Evolutionary conservation across 805 yeast genomes (phyloP).

Genomic region (Peterozyma toletana): DNA sequence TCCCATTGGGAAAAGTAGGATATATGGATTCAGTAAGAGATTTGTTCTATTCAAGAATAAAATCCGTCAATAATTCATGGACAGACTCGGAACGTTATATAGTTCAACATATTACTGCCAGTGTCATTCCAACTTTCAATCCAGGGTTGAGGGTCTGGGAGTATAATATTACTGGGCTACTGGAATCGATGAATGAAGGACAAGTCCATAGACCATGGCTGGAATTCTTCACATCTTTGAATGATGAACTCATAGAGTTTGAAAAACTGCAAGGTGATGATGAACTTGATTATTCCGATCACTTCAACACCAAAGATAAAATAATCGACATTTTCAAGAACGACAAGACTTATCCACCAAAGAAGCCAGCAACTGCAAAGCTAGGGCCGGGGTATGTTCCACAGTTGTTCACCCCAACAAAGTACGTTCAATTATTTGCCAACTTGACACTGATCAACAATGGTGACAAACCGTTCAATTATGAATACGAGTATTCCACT

Average conservation of each 20-base stretch:
- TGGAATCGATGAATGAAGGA: slow-evolving; percentile 12
- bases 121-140: slow-evolving; percentile 79
- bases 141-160: slow-evolving; percentile 86
- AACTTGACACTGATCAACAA: slow-evolving; percentile 46
- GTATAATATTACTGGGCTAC: slow-evolving; percentile 60
- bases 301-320: slow-evolving; percentile 6
- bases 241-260: slow-evolving; percentile 11
- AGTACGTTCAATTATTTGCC: slow-evolving; percentile 69
- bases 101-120: slow-evolving; percentile 61
- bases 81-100: slow-evolving; percentile 51
- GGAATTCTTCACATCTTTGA: slow-evolving; percentile 36
- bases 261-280: slow-evolving; percentile 8
- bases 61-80: slow-evolving; percentile 37
- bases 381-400: slow-evolving; percentile 74
- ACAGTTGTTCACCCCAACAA: slow-evolving; percentile 66
- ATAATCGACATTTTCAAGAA: slow-evolving; percentile 5
- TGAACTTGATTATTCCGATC: slow-evolving; percentile 10
- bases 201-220: slow-evolving; percentile 45
- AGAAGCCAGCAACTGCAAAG: slow-evolving; percentile 43
- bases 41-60: slow-evolving; percentile 39
- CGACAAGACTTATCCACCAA: slow-evolving; percentile 59
- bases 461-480: slow-evolving; percentile 39
- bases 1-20: slow-evolving; percentile 56
- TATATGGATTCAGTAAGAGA: slow-evolving; percentile 57
- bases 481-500: slow-evolving; percentile 63